Base-by-base conservation (phyloP, 2,329 filamentous ascomycete genomes). In the Arthrinium puccinioides region DNA sequence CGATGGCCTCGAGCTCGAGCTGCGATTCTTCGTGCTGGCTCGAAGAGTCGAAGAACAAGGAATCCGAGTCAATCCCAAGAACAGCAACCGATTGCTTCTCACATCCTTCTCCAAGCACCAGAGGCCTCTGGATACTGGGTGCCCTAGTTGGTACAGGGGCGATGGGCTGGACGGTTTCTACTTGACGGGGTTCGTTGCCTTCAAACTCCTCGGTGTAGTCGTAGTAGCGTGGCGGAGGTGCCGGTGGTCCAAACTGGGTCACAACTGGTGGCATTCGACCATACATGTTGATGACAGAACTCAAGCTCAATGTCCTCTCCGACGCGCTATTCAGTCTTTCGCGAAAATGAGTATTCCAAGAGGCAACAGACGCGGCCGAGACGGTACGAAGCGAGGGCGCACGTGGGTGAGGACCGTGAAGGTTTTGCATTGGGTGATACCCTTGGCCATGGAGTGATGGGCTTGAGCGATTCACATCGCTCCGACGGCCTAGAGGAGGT, bases 131-230 rank as follows among this genome's bases (percentile, higher is more conserved):
- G 18, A 36, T 46, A 33, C 44, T 46, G 13, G 44, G 25, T 26
- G 32, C 32, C 21, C 41, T 49, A 11, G 44, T 47, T 19, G 46
- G 44, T 13, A 49, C 30, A 16, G 53, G 47, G 10, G 42, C 44
- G 9, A 50, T 32, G 10, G 45, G 42, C n/a, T 50, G 46, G 21
- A 43, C 20, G 21, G 45, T 44, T 8, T 48, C 43, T 26, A 14
- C 20, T 7, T 37, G 33, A 6, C 34, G 46, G 21, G 49, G 40
- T 15, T 42, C 39, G 14, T 49, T 52, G 30, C 50, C 56, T 14
- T 71, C 66, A 36, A 74, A 74, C 4, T 62, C 65, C 44, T 74
- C 71, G 14, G 61, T 67, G 46, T 74, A 74, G 47, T 75, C 71
- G 43, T 74, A 74, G 47, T 72, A 74, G 26, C 29, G 66, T 57